Conservation (phyloP, 805 yeast species). For the Ogataea dorogensis region DNA sequence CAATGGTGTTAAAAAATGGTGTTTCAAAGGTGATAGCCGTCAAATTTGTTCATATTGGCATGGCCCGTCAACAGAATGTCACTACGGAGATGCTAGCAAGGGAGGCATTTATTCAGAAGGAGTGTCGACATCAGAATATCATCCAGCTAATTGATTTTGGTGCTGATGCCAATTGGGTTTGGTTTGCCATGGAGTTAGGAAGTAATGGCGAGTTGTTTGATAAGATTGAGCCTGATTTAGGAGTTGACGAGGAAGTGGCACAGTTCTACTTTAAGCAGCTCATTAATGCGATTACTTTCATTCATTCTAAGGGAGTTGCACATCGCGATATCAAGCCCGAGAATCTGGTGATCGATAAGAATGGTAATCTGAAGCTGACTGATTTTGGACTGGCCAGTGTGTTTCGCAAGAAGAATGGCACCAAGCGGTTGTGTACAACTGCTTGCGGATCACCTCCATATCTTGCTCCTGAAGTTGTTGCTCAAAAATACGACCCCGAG, state of each 20-base stretch:
- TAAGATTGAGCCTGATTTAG: conserved; percentile 73
- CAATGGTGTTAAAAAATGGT: conserved; percentile 35
- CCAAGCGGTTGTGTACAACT: conserved; percentile 44
- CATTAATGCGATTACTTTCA: conserved; percentile 54
- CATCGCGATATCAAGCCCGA: conserved; percentile 72
- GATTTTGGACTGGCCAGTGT: conserved; percentile 76
- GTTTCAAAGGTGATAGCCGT: conserved; percentile 50
- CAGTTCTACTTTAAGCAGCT: conserved; percentile 69
- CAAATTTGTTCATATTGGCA: conserved; percentile 48
- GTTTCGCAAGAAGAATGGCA: conserved; percentile 48
- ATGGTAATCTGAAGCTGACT: conserved; percentile 69
- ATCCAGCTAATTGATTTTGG: conserved; percentile 55
- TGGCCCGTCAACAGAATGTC: conserved; percentile 34
- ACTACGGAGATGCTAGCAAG: conserved; percentile 39
- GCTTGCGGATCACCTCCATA: conserved; percentile 77
- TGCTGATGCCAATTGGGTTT: conserved; percentile 54
- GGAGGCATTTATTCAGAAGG: conserved; percentile 60
- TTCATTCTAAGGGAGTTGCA: conserved; percentile 65
- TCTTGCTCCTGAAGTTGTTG: conserved; percentile 70
- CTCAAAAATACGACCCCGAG: conserved; percentile 53
- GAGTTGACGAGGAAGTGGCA: conserved; percentile 63
- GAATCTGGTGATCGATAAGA: conserved; percentile 57
- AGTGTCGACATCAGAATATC: conserved; percentile 60
- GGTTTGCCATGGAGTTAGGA: conserved; percentile 68
- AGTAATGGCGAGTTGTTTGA: conserved; percentile 77